phyloP scores from a whole-genome alignment of 1,284 basidiomycete genomes.

The Xerocomus amazonicus region DNA sequence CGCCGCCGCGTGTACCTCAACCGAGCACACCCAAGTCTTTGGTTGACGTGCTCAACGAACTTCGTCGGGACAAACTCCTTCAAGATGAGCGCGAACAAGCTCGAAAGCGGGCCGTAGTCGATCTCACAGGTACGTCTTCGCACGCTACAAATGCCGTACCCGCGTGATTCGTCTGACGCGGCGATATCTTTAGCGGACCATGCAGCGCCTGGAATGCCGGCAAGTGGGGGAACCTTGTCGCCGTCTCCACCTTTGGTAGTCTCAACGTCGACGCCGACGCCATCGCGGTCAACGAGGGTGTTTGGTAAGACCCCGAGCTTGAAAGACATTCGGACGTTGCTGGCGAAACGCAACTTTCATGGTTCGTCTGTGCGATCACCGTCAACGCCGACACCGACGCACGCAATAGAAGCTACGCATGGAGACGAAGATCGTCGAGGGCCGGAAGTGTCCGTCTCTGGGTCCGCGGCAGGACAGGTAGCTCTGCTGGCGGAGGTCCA shows the following conservation, averaged over 20 bases:
- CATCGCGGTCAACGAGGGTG: neutral
- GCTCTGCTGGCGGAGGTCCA: neutral
- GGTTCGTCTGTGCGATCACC: neutral
- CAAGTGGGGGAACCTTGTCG: neutral
- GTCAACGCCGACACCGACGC: neutral
- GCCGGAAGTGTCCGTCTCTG: neutral
- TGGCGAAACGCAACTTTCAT: constrained; percentile 9
- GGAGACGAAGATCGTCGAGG: neutral
- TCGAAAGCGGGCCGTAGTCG: neutral
- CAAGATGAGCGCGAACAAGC: neutral
- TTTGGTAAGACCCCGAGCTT: constrained; percentile 15
- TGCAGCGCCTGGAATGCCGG: neutral
- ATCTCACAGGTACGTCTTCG: neutral
- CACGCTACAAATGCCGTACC: too few species aligned
- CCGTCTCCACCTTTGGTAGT: neutral
- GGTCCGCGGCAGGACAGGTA: neutral
- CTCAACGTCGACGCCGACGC: neutral
- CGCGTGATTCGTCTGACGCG: constrained; percentile 2
- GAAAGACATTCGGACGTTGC: constrained; percentile 16
- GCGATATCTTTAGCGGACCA: constrained; percentile 2
- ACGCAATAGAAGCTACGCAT: too few species aligned
- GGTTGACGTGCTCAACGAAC: constrained; percentile 20
- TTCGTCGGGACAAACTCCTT: constrained; percentile 13
- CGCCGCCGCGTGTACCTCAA: constrained; percentile 25
- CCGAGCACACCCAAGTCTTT: constrained; percentile 17